A percentile compares a stretch with the other conserved stretches of the same genome.
Conservation (phyloP, 106 monocot genomes). For the Acorus calamus region DNA sequence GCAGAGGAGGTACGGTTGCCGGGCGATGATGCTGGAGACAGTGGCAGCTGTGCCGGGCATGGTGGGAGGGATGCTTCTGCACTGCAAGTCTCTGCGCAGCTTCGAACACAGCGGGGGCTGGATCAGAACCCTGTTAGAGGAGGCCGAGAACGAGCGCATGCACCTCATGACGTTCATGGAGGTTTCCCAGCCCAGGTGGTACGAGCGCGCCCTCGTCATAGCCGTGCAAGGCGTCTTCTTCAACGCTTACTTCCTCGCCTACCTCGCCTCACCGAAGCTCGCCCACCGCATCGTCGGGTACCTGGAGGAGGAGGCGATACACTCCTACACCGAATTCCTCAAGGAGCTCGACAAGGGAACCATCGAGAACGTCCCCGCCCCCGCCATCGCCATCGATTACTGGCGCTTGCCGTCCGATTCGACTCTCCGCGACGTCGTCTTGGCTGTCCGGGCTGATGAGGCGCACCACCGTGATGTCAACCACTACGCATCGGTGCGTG, state of each 20-base stretch:
- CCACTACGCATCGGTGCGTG: constrained; percentile 56
- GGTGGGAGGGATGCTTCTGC: constrained; percentile 77
- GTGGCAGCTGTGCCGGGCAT: constrained; percentile 88
- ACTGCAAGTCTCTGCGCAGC: constrained; percentile 60
- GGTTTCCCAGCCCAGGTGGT: constrained; percentile 65
- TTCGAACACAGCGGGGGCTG: constrained; percentile 87
- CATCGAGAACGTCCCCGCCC: constrained; percentile 62
- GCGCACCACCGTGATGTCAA: constrained; percentile 93
- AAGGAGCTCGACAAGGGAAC: constrained; percentile 51
- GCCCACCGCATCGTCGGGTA: constrained; percentile 77
- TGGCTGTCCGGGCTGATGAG: constrained; percentile 68
- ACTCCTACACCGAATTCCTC: constrained; percentile 79
- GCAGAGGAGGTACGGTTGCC: constrained; percentile 83
- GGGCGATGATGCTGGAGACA: constrained; percentile 91
- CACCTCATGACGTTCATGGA: constrained; percentile 96
- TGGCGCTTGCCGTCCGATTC: constrained; percentile 47
- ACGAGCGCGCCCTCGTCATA: constrained; percentile 76
- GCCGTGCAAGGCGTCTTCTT: constrained; percentile 79
- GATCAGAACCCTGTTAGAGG: constrained; percentile 69
- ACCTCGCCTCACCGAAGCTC: constrained; percentile 64
- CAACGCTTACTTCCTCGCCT: constrained; percentile 79
- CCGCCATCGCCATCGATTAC: constrained; percentile 74
- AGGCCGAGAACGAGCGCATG: constrained; percentile 89
- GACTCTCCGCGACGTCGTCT: constrained; percentile 66
- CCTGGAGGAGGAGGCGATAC: constrained; percentile 82